Evolutionary conservation across 257 asterid species (phyloP), one percentile per base, ranked within the genome.

Genomic region (Solanum sparsipilum): DNA sequence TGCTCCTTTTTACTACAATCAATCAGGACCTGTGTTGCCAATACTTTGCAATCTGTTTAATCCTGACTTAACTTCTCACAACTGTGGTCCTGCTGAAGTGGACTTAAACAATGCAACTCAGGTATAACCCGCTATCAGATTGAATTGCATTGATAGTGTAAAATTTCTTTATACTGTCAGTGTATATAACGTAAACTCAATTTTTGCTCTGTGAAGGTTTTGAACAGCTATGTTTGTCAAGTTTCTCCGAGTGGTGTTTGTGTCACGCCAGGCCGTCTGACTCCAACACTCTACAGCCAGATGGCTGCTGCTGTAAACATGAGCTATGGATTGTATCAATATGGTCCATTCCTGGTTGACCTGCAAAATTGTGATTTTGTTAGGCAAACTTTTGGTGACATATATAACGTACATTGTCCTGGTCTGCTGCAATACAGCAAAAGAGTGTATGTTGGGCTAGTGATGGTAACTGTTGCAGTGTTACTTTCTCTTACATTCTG

Each of bases 1-100:
- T 21, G 89, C 90, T 6, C 89, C 91, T 0, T 21, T 89, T 18
- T 92, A 87, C 75, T 92, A 87, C 46, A 89, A 90, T 65, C 94
- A 92, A 89, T 85, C 93, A 5, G 94, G 94, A 21, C 91, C 91
- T 7, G 13, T 87, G 41, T 41, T 90, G 71, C 94, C 94, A 10
- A 13, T 86, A 32, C 89, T 88, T 36, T 92, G 94, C 90, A 89
- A 86, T 87, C 93, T 91, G 13, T 92, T 89, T 39, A 68, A 87
- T 56, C 9, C 86, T 4, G 65, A 89, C 88, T 76, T 87, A 16
- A 83, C 91, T 6, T 88, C 90, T 35, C 70, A 87, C 35, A 27
- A 83, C 38, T 92, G 94, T 21, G 85, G 35, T 38, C 46, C 46
- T 2, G 87, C 58, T 34, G 94, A 90, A 86, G 89, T 90, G 13